A percentile compares a stretch with the other conserved stretches of the same genome.
Conservation (phyloP, 768 basidiomycete species). For the Boletus patriciae region DNA sequence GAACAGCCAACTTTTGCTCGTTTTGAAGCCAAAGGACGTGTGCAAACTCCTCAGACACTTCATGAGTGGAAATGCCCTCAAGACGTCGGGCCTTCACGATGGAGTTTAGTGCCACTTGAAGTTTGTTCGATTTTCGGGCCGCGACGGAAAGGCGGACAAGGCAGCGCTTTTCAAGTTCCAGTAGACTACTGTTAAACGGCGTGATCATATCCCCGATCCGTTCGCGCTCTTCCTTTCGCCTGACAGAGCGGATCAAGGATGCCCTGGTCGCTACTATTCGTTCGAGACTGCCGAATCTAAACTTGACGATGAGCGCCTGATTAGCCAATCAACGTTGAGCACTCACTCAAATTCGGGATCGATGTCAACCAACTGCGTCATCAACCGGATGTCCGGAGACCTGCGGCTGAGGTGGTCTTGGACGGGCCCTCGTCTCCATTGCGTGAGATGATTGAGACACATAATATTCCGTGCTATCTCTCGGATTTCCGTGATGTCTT, state of each 20-base stretch:
- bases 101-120: constrained; percentile 86
- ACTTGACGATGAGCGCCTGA: constrained; percentile 13
- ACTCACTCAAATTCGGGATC: constrained; percentile 68
- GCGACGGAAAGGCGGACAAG: constrained; percentile 69
- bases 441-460: constrained; percentile 73
- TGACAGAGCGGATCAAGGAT: constrained; percentile 72
- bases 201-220: constrained; percentile 72
- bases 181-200: constrained; percentile 49
- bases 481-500: constrained; percentile 77
- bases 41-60: constrained; percentile 79
- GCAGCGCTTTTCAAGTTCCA: constrained; percentile 65
- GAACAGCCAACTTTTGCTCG: constrained; percentile 82
- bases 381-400: constrained; percentile 36
- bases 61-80: constrained; percentile 44
- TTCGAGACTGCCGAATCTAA: constrained; percentile 75
- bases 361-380: constrained; percentile 48
- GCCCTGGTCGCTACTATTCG: constrained; percentile 77
- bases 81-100: constrained; percentile 72
- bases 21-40: constrained; percentile 86
- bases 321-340: not conserved
- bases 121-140: constrained; percentile 64
- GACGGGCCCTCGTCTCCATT: constrained; percentile 50
- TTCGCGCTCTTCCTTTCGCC: constrained; percentile 68
- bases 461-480: constrained; percentile 69
- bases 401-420: constrained; percentile 32